These are phyloP conservation scores for Neopestalotiopsis sp. DNA, from an alignment of 2,329 filamentous ascomycete genomes.

Conservation along the genomic window DNA sequence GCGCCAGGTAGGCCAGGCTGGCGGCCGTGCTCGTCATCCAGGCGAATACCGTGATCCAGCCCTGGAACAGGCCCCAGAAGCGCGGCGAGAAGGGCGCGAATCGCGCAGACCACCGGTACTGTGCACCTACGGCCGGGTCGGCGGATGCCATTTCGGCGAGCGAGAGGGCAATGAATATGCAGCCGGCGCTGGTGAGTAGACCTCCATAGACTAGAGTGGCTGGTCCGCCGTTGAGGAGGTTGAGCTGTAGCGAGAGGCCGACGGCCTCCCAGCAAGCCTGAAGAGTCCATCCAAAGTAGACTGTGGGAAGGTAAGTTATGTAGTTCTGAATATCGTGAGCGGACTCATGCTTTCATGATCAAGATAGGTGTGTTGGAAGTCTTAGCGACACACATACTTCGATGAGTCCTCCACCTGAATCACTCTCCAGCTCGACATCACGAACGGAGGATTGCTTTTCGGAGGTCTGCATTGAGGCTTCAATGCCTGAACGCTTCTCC, in stretches of 20 bases:
- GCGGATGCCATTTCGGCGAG: constrained; percentile 19
- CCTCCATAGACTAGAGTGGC: constrained; percentile 11
- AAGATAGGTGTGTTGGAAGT: not conserved
- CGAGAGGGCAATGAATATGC: constrained; percentile 14
- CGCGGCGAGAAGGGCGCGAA: constrained; percentile 15
- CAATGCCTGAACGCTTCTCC: too few relatives aligned
- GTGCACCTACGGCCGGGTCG: constrained; percentile 16
- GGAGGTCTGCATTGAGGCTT: not conserved
- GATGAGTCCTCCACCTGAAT: not conserved
- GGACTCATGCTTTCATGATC: too few relatives aligned
- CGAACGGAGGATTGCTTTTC: not conserved
- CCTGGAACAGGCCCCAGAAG: constrained; percentile 20
- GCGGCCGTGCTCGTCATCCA: constrained; percentile 17
- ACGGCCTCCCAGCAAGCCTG: constrained; percentile 17
- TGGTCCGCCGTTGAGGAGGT: constrained; percentile 17
- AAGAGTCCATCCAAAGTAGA: constrained; percentile 18
- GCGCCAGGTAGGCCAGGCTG: constrained; percentile 10
- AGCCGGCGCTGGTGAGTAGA: not conserved
- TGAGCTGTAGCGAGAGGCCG: constrained; percentile 18
- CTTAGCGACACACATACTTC: not conserved
- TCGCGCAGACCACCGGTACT: constrained; percentile 15
- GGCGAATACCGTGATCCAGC: constrained; percentile 17
- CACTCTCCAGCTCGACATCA: not conserved
- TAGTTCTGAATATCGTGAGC: constrained; percentile 6
- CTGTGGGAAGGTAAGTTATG: constrained; percentile 14